Percentiles rank a stretch among this genome's conserved stretches.
These are phyloP conservation scores for Acanthamoeba pearcei DNA, from an alignment of 208 protist genomes.

Conservation along the genomic window DNA sequence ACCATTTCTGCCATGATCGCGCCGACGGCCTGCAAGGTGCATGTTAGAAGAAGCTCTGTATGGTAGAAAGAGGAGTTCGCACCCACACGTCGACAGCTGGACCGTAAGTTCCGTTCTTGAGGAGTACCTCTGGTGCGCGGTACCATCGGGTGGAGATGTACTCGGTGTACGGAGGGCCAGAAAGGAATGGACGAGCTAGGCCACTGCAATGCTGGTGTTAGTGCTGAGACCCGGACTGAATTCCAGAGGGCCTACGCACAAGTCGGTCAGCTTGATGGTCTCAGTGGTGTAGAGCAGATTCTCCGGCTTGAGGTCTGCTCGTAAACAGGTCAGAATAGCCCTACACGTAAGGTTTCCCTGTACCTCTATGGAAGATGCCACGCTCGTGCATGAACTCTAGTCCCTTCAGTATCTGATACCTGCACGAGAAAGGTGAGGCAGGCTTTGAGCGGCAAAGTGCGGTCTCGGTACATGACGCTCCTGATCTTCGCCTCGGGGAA, in stretches of 20 bases:
- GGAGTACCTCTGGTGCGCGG: not conserved
- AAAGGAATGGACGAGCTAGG: not conserved
- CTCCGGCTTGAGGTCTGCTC: slow-evolving; percentile 29
- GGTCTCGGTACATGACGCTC: not conserved
- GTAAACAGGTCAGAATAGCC: not conserved
- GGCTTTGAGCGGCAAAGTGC: no score
- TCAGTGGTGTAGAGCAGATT: slow-evolving; percentile 32
- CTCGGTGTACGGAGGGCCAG: slow-evolving; percentile 15
- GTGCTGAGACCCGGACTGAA: not conserved
- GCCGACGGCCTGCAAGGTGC: not conserved
- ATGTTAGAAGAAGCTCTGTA: not conserved
- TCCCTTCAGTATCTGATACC: slow-evolving; percentile 26
- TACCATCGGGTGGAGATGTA: slow-evolving; percentile 44
- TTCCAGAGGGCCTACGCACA: not conserved
- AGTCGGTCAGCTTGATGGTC: slow-evolving; percentile 19
- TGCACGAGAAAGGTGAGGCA: not conserved
- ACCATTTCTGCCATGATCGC: slow-evolving; percentile 35
- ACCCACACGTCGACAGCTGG: slow-evolving; percentile 4
- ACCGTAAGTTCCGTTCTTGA: not conserved
- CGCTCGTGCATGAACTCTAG: slow-evolving; percentile 19
- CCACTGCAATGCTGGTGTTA: not conserved
- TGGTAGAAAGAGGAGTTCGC: not conserved
- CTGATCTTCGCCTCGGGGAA: slow-evolving; percentile 12
- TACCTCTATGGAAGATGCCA: slow-evolving; percentile 30
- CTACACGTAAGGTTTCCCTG: not conserved